phyloP scores from a whole-genome alignment of 2,329 filamentous ascomycete genomes.

The Botryotinia calthae region DNA sequence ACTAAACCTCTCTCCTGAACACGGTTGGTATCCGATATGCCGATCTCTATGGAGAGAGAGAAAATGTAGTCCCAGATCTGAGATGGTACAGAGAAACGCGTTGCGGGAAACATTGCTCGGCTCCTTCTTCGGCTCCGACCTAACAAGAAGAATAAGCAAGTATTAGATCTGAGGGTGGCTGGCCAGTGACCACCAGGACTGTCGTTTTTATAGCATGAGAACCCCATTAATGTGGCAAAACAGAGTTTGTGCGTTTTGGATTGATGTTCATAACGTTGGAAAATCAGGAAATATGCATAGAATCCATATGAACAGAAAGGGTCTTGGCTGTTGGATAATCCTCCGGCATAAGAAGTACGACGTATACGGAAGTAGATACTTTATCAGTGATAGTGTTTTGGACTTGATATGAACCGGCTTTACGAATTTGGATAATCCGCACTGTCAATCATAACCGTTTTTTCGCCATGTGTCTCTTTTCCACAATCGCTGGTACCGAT shows the following conservation, averaged over 20 bases:
- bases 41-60: neutral
- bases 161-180: neutral
- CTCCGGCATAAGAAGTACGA: neutral
- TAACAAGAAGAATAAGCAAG: neutral
- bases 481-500: neutral
- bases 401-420: neutral
- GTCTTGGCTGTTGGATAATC: neutral
- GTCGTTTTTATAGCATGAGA: too few relatives aligned
- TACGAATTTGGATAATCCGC: neutral
- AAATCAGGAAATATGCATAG: neutral
- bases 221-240: neutral
- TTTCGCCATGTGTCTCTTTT: neutral
- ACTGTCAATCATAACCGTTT: slow-evolving; percentile 1
- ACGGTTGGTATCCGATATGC: neutral
- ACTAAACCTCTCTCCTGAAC: neutral
- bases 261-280: neutral
- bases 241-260: neutral
- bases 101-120: neutral
- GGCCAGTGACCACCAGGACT: neutral
- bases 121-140: neutral
- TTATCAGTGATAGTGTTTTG: neutral
- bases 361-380: neutral
- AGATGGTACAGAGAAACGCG: neutral
- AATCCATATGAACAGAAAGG: neutral
- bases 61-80: neutral